Evolutionary conservation across 2,329 filamentous ascomycete genomes (phyloP), one percentile per base, ranked within the genome.

Genomic region (Arthroderma sp.): DNA sequence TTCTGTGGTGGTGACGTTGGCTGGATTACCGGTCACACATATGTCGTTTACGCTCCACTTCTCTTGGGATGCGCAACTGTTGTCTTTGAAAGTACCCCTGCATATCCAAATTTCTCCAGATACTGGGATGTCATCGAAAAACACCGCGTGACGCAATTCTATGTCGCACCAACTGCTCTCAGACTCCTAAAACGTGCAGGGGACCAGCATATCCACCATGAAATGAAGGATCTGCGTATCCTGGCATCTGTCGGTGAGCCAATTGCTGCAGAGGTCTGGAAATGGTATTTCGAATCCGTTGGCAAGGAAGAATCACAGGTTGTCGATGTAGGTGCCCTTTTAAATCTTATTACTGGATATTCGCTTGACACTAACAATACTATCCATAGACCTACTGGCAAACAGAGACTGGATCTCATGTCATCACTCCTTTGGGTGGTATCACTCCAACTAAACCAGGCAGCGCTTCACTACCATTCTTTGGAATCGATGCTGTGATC

Each of bases 91-190:
- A 93, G 91, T 55, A 98, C 91, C 2, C 91, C 91, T 0, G 89
- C 89, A 42, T 96, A 96, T 65, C 91, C 91, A 57, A 83, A 93
- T 72, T 98, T 95, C 72, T 95, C 89, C 46, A 80, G 91, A 55
- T 98, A 98, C 73, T 98, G 91, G 91, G 88, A 96, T 54, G 91
- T 96, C 43, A 89, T 96, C 64, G 86, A 88, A 56, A 86, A 93
- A 73, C 83, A 98, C 71, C 75, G 84, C 53, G 84, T 98, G 53
- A 95, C 88, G 15, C 91, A 98, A 58, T 98, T 98, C 72, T 98
- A 98, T 63, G 91, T 96, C 49, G 91, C 91, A 1, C 91, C 91
- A 22, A 98, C 91, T 27, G 91, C 91, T 7, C 72, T 98, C 64
- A 79, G 91, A 56, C 68, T 98, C 56, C 73, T 98, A 58, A 98